Percentiles rank a stretch among this genome's conserved stretches.
These are phyloP conservation scores for Osmozyma mogii DNA, from an alignment of 805 yeast genomes.

Conservation along the genomic window DNA sequence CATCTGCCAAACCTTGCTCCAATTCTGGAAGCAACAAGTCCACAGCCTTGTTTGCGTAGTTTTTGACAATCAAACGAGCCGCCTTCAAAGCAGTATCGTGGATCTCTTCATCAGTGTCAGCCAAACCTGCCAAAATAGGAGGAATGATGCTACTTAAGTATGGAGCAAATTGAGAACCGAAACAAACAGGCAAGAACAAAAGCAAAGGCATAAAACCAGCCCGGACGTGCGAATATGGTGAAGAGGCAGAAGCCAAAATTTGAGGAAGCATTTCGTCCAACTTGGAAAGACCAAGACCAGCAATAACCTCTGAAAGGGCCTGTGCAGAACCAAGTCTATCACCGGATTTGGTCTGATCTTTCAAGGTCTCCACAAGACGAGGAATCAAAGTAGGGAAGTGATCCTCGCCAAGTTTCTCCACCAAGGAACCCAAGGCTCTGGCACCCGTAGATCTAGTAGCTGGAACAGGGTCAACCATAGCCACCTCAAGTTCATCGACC, in stretches of 20 bases:
- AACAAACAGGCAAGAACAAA: slow-evolving; percentile 87
- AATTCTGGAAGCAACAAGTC: slow-evolving; percentile 90
- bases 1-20: slow-evolving; percentile 80
- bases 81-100: slow-evolving; percentile 87
- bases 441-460: slow-evolving; percentile 96
- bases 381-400: slow-evolving; percentile 89
- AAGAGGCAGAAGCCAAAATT: slow-evolving; percentile 63
- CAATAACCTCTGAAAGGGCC: slow-evolving; percentile 87
- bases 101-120: slow-evolving; percentile 79
- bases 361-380: slow-evolving; percentile 63
- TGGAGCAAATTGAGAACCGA: slow-evolving; percentile 86
- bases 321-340: slow-evolving; percentile 97
- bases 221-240: slow-evolving; percentile 63
- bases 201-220: slow-evolving; percentile 90
- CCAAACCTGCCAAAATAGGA: slow-evolving; percentile 86
- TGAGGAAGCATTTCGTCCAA: slow-evolving; percentile 84
- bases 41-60: slow-evolving; percentile 87
- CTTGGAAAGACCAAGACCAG: slow-evolving; percentile 82
- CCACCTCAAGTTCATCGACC: slow-evolving; percentile 75
- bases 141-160: slow-evolving; percentile 80
- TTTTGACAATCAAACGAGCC: slow-evolving; percentile 84
- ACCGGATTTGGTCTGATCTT: slow-evolving; percentile 73
- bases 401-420: slow-evolving; percentile 94
- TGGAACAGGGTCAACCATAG: slow-evolving; percentile 99
- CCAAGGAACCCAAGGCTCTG: slow-evolving; percentile 91